A percentile compares a stretch with the other conserved stretches of the same genome.
These are phyloP conservation scores for Endotrypanum monterogeii DNA, from an alignment of 208 protist genomes.

Conservation along the genomic window DNA sequence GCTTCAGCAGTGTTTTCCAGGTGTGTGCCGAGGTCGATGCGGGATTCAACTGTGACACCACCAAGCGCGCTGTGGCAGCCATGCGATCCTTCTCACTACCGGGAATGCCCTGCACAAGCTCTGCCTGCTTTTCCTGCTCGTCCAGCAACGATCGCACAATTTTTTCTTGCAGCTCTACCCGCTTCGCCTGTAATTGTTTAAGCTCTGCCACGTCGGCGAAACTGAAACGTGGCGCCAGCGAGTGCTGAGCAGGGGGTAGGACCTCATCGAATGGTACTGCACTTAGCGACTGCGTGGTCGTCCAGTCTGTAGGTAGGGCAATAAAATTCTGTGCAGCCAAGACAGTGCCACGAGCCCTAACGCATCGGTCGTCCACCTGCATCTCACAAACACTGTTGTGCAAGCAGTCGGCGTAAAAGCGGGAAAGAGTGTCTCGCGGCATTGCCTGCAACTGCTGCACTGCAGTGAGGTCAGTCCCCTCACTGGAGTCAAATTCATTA, in stretches of 20 bases:
- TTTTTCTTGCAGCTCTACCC: constrained; percentile 57
- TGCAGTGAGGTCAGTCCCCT: constrained; percentile 32
- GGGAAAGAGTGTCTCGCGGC: constrained; percentile 14
- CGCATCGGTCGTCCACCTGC: constrained; percentile 24
- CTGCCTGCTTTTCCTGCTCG: constrained; percentile 1
- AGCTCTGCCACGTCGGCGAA: constrained; percentile 66
- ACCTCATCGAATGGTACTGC: constrained; percentile 30
- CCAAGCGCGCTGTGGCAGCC: constrained; percentile 22
- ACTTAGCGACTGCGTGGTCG: constrained; percentile 34
- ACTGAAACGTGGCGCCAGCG: constrained; percentile 71
- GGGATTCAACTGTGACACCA: constrained; percentile 12
- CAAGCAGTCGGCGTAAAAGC: constrained; percentile 22
- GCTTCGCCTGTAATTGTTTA: constrained; percentile 47
- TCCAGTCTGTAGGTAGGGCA: constrained; percentile 63
- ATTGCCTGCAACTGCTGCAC: constrained; percentile 55
- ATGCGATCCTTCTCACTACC: constrained; percentile 12
- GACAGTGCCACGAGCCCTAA: constrained; percentile 32
- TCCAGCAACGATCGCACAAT: constrained; percentile 26
- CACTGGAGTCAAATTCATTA: constrained; percentile 36
- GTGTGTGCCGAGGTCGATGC: constrained; percentile 5
- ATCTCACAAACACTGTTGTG: constrained; percentile 23
- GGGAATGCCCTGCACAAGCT: constrained; percentile 12
- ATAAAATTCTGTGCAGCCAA: constrained; percentile 54
- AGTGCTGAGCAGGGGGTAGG: constrained; percentile 64
- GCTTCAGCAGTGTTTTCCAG: constrained; percentile 33